phyloP scores from a whole-genome alignment of 495 filamentous ascomycete genomes.

The Cercophora scortea region DNA sequence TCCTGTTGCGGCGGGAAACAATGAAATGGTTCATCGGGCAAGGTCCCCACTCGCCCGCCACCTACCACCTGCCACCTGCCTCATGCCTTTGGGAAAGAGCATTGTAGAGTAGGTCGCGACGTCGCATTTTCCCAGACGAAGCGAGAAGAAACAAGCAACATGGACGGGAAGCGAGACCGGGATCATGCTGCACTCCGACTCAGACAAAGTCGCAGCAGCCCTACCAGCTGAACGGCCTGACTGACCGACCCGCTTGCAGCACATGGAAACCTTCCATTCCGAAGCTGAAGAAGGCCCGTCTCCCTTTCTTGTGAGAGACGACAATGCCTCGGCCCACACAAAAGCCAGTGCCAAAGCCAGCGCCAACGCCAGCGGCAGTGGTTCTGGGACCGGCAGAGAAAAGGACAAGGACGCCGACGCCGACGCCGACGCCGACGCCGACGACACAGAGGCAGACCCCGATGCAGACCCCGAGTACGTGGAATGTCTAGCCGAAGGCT shows the following conservation, averaged over 20 bases:
- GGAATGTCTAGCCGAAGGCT: constrained; percentile 63
- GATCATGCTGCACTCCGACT: not conserved
- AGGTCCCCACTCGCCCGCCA: too few relatives aligned
- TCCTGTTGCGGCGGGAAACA: not conserved
- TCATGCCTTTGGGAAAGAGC: too few relatives aligned
- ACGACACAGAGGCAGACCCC: not conserved
- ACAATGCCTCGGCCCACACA: not conserved
- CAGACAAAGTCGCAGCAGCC: not conserved
- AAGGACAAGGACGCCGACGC: not conserved
- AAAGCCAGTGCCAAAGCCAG: not conserved
- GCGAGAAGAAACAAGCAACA: too few relatives aligned
- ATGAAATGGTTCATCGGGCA: too few relatives aligned
- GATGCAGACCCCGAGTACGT: constrained; percentile 58
- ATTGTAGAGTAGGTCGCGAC: too few relatives aligned
- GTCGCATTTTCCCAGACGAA: too few relatives aligned
- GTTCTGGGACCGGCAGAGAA: too few relatives aligned
- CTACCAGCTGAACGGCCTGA: too few relatives aligned
- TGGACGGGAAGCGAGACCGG: not conserved
- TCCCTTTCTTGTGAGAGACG: constrained; percentile 38
- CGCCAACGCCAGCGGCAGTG: not conserved
- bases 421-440: not conserved
- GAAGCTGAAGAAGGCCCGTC: constrained; percentile 31
- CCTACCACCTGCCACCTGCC: too few relatives aligned
- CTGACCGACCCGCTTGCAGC: constrained; percentile 17
- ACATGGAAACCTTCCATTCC: constrained; percentile 52